Evolutionary conservation across 495 filamentous ascomycete species (phyloP).

Genomic region (Aspergillus carlsbadensis): DNA sequence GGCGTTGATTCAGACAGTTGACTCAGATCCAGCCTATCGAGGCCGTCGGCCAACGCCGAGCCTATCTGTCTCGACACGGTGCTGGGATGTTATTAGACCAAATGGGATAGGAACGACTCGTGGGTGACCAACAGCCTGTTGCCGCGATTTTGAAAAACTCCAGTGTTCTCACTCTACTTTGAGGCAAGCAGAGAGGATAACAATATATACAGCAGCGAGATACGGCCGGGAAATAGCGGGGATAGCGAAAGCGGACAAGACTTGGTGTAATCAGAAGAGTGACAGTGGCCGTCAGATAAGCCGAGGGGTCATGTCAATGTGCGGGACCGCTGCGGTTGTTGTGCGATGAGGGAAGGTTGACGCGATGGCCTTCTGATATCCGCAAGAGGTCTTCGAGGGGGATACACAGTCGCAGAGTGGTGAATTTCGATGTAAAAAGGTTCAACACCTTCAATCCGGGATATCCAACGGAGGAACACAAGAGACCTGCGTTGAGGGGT

Average conservation of each 20-base stretch:
- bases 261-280: slow-evolving; percentile 17
- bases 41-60: slow-evolving; percentile 53
- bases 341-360: slow-evolving; percentile 34
- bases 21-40: slow-evolving; percentile 52
- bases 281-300: slow-evolving; percentile 21
- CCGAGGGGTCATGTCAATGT: slow-evolving; percentile 36
- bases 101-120: not conserved
- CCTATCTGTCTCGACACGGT: slow-evolving; percentile 54
- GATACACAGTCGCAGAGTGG: not conserved
- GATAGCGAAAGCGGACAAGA: not conserved
- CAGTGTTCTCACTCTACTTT: slow-evolving; percentile 1
- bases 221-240: not conserved
- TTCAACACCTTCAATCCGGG: not conserved
- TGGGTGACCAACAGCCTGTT: slow-evolving; percentile 8
- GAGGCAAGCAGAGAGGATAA: not conserved
- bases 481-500: slow-evolving; percentile 1
- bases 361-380: slow-evolving; percentile 13
- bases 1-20: slow-evolving; percentile 50
- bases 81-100: slow-evolving; percentile 36
- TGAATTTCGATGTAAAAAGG: not conserved
- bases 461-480: slow-evolving; percentile 1
- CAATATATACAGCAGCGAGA: not conserved
- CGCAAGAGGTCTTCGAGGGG: slow-evolving; percentile 8
- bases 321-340: slow-evolving; percentile 38
- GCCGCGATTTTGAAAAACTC: not conserved